Base-by-base conservation (phyloP, 75 land plant genomes). In the Azolla pinnata region DNA sequence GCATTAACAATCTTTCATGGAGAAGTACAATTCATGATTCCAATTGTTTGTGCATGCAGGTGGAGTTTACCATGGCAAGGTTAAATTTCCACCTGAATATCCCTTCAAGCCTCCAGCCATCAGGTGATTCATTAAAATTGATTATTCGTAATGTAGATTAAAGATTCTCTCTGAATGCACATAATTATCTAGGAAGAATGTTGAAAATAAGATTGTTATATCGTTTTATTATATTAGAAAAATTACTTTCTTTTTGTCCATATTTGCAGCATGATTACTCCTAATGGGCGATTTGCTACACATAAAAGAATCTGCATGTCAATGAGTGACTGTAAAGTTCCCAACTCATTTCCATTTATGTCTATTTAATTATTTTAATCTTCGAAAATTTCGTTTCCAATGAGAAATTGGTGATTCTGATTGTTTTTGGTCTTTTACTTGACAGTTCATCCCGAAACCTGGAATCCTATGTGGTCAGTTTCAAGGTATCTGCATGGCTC, bases 401-500 rank as follows among this genome's bases (percentile, higher is more conserved):
- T n/a, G n/a, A n/a, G n/a, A n/a, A n/a, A n/a, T n/a, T n/a, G n/a
- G n/a, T n/a, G n/a, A n/a, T 46, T 3, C 49, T 46, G 2, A 46
- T 14, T 4, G 49, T 14, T 46, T 3, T 18, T 18, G 4, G 14
- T 2, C 14, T 3, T 52, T 40, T 1, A 51, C 18, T 64, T 64
- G 40, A 44, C 82, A 91, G 97, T 82, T 82, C 97, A 91, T 78
- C 97, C 97, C 58, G 97, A 91, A 56, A 75, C 80, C 19, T 91
- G 97, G 97, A 91, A 91, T 68, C 97, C 97, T 10, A 91, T 91
- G 84, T 91, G 97, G 97, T 91, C 97, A 29, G 97, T 88, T 4
- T 84, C 97, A 70, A 91, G 97, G 97, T 91, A 56, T 18, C 40
- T 0, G 10, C 20, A 10, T 5, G 29, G 7, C 42, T 38, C 42